Evolutionary conservation across 2,329 filamentous ascomycete genomes (phyloP).

Genomic region (Cordyceps pruinosa): DNA sequence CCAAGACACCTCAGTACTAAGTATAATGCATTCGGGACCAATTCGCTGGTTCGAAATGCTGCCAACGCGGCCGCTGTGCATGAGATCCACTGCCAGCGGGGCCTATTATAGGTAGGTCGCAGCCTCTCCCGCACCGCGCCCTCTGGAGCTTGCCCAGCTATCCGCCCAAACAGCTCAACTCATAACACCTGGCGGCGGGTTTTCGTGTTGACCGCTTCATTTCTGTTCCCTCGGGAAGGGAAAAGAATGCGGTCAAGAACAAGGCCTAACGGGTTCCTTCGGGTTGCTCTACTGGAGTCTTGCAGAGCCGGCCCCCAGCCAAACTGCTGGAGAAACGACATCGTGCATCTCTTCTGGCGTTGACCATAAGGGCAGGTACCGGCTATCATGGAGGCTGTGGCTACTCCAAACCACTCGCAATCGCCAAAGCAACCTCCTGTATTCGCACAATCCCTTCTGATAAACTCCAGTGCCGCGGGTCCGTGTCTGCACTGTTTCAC

Average conservation of each 20-base stretch:
- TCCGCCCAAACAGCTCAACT: neutral
- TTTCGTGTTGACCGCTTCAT: conserved; percentile 5
- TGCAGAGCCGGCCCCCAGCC: neutral
- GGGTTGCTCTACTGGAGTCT: neutral
- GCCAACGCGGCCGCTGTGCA: conserved; percentile 4
- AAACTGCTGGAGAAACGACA: no score
- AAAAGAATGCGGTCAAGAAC: conserved; percentile 4
- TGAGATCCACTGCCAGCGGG: conserved; percentile 8
- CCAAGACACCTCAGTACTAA: neutral
- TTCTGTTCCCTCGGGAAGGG: neutral
- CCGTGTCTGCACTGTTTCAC: conserved; percentile 4
- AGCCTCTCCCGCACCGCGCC: neutral
- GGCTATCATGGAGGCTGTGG: neutral
- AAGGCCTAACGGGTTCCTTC: neutral
- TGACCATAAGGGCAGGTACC: neutral
- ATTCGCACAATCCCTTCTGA: neutral
- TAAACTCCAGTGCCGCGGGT: neutral
- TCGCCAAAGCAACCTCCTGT: neutral
- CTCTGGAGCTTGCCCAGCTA: neutral
- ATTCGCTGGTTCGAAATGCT: neutral
- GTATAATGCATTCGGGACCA: neutral
- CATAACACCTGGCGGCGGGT: neutral
- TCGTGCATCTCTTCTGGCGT: neutral
- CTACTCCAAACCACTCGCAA: neutral
- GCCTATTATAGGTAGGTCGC: conserved; percentile 1